Conservation (phyloP, 805 yeast genomes). For the Cyberlindnera xylosilytica region DNA sequence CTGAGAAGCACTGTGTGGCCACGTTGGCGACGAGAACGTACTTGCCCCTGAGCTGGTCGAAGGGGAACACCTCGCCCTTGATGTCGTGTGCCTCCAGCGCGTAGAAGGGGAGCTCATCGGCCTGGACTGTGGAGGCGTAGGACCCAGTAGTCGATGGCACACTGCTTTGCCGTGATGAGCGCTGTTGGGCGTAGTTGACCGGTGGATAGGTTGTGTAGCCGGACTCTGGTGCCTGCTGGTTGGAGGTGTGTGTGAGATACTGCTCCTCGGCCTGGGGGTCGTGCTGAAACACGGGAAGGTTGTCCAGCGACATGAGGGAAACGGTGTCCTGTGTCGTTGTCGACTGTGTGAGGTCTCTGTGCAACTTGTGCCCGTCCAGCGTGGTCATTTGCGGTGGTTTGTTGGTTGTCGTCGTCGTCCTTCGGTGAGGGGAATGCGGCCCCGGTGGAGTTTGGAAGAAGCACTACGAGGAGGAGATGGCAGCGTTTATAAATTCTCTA, state of each 20-base stretch:
- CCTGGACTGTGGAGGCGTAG: not conserved
- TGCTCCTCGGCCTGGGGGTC: constrained; percentile 4
- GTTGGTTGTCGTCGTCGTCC: no score
- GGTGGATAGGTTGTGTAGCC: not conserved
- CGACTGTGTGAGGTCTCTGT: constrained; percentile 8
- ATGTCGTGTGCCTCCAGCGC: constrained; percentile 58
- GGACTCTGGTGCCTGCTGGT: not conserved
- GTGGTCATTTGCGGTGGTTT: not conserved
- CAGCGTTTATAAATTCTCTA: no score
- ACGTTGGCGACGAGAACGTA: constrained; percentile 83
- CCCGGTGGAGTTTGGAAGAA: no score
- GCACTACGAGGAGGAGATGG: no score
- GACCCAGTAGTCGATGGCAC: not conserved
- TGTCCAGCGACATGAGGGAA: not conserved
- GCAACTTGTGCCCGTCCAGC: constrained; percentile 7
- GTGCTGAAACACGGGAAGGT: not conserved
- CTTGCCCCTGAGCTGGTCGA: constrained; percentile 66
- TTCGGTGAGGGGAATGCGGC: no score
- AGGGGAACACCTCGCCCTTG: constrained; percentile 55
- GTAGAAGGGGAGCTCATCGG: constrained; percentile 48
- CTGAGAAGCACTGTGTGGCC: constrained; percentile 80
- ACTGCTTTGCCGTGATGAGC: not conserved
- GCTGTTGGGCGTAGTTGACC: not conserved
- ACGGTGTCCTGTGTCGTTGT: no score
- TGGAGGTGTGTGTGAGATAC: constrained; percentile 5